These are phyloP conservation scores for Malassezia vespertilionis DNA, from an alignment of 1,284 basidiomycete genomes.

Conservation along the genomic window DNA sequence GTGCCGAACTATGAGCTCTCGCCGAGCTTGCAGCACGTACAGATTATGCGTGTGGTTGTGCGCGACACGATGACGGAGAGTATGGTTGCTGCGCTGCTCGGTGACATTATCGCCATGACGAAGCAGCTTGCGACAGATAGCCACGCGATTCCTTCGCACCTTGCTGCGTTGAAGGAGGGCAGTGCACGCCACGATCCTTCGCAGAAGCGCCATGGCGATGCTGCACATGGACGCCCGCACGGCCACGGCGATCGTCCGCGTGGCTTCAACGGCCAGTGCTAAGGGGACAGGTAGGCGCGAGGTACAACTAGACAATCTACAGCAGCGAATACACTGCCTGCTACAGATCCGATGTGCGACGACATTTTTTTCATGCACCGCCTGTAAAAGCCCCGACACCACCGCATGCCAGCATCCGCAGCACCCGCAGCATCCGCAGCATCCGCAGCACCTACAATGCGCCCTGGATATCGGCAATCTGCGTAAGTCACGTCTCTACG, in stretches of 20 bases:
- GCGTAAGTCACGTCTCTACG: slow-evolving; percentile 5
- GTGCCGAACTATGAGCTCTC: slow-evolving; percentile 43
- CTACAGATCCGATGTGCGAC: too few species aligned
- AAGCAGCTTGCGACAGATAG: slow-evolving; percentile 26
- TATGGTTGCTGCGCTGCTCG: slow-evolving; percentile 41
- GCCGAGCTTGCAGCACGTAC: slow-evolving; percentile 27
- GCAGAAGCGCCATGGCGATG: slow-evolving; percentile 11
- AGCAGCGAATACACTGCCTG: not conserved
- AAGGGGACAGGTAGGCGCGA: not conserved
- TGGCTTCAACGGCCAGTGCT: slow-evolving; percentile 42
- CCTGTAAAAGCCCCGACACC: too few species aligned
- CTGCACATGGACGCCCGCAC: slow-evolving; percentile 21
- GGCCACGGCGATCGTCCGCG: slow-evolving; percentile 22
- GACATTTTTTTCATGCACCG: too few species aligned
- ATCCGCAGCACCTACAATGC: slow-evolving; percentile 4
- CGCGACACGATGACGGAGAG: slow-evolving; percentile 36
- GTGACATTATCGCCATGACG: slow-evolving; percentile 39
- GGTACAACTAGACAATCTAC: not conserved
- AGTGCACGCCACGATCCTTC: slow-evolving; percentile 5
- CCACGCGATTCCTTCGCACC: slow-evolving; percentile 14
- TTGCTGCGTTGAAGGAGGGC: slow-evolving; percentile 14
- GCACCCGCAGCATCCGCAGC: too few species aligned
- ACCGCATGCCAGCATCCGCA: too few species aligned
- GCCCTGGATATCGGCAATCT: slow-evolving; percentile 9
- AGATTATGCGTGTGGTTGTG: slow-evolving; percentile 44